Conservation (phyloP, 2,329 filamentous ascomycete genomes). For the Aspergillus ochraceus region DNA sequence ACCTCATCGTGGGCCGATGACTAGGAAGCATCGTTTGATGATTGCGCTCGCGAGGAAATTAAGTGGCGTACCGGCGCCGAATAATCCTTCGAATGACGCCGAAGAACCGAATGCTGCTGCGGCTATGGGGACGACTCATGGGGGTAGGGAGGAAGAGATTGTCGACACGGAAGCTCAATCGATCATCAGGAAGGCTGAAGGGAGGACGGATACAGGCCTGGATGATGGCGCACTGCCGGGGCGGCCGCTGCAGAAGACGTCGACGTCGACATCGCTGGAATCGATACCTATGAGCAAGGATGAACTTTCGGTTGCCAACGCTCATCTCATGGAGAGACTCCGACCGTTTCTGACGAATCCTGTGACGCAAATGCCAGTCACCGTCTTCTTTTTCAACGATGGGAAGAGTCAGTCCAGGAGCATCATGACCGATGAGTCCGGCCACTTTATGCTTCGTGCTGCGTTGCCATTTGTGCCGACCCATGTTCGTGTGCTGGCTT, state of each 20-base stretch:
- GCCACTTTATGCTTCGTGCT: constrained; percentile 80
- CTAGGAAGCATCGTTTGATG: constrained; percentile 79
- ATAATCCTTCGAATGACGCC: constrained; percentile 31
- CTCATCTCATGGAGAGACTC: constrained; percentile 82
- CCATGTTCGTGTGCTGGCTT: constrained; percentile 81
- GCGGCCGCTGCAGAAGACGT: constrained; percentile 41
- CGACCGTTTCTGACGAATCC: constrained; percentile 88
- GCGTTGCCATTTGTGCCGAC: constrained; percentile 88
- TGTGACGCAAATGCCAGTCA: constrained; percentile 73
- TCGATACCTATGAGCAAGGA: constrained; percentile 61
- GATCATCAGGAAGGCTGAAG: constrained; percentile 72
- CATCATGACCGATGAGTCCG: constrained; percentile 80
- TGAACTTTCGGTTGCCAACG: constrained; percentile 77
- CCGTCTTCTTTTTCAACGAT: constrained; percentile 93
- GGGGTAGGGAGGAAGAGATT: constrained; percentile 59
- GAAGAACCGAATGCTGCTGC: constrained; percentile 16
- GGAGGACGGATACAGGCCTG: constrained; percentile 37
- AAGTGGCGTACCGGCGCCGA: constrained; percentile 77
- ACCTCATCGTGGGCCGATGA: constrained; percentile 81
- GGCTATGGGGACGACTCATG: constrained; percentile 35
- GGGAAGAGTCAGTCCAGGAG: constrained; percentile 78
- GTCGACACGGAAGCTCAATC: constrained; percentile 74
- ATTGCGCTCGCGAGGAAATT: constrained; percentile 84
- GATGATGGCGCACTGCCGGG: constrained; percentile 25
- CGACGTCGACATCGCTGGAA: constrained; percentile 48